Percentiles rank a stretch among this genome's conserved stretches.
These are phyloP conservation scores for Grigorovia transvaalensis DNA, from an alignment of 805 yeast species.

Conservation along the genomic window DNA sequence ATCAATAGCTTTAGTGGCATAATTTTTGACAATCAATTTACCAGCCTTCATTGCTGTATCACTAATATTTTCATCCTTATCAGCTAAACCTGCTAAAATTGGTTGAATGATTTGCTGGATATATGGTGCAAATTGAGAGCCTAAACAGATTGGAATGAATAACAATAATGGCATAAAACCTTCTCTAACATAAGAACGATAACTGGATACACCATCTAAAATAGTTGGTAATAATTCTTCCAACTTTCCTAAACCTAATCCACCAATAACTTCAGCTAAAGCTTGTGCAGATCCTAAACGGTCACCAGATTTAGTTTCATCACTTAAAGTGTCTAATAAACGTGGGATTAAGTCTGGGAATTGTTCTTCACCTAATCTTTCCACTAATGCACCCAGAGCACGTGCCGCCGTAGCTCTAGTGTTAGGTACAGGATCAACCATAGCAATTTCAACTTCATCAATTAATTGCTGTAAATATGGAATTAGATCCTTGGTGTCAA, in stretches of 20 bases:
- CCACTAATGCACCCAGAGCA: slow-evolving; percentile 92
- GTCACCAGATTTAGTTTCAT: slow-evolving; percentile 74
- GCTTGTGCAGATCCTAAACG: slow-evolving; percentile 97
- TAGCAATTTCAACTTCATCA: slow-evolving; percentile 76
- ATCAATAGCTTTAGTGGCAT: slow-evolving; percentile 88
- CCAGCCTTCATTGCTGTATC: slow-evolving; percentile 90
- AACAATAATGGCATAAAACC: slow-evolving; percentile 86
- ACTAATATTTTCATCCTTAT: slow-evolving; percentile 72
- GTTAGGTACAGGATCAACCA: slow-evolving; percentile 97
- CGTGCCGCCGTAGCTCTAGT: slow-evolving; percentile 97
- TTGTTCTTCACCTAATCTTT: slow-evolving; percentile 88
- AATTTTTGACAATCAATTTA: slow-evolving; percentile 79
- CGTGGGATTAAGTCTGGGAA: slow-evolving; percentile 88
- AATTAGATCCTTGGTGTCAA: slow-evolving; percentile 72
- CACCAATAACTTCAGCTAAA: slow-evolving; percentile 83
- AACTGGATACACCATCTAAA: slow-evolving; percentile 55
- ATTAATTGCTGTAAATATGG: slow-evolving; percentile 77
- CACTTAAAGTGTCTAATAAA: slow-evolving; percentile 63
- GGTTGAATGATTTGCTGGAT: slow-evolving; percentile 82
- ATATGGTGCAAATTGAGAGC: slow-evolving; percentile 83
- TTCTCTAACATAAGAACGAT: slow-evolving; percentile 69
- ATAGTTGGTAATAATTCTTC: slow-evolving; percentile 83
- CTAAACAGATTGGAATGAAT: slow-evolving; percentile 90
- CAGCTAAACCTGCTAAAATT: slow-evolving; percentile 84
- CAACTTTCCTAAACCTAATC: slow-evolving; percentile 76